A percentile compares a stretch with the other conserved stretches of the same genome.
These are phyloP conservation scores for Puccinia polysora DNA, from an alignment of 1,284 basidiomycete genomes.

Conservation along the genomic window DNA sequence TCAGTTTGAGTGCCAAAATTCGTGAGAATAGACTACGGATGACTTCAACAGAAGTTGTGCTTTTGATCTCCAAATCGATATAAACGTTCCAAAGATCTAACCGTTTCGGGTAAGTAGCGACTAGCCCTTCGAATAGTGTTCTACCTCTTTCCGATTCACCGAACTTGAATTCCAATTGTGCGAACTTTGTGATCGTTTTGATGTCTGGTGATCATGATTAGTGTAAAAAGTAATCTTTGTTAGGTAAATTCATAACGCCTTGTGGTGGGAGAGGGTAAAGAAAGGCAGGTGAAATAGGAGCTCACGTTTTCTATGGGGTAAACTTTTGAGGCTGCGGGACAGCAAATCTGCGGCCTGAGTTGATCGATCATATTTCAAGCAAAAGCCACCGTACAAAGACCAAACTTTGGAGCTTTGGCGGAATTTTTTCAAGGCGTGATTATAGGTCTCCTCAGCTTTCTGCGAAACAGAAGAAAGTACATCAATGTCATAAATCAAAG, in stretches of 20 bases:
- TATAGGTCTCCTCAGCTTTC: slow-evolving; percentile 42
- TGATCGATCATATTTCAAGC: slow-evolving; percentile 11
- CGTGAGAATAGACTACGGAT: slow-evolving; percentile 72
- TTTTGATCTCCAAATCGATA: slow-evolving; percentile 83
- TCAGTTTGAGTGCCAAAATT: slow-evolving; percentile 88
- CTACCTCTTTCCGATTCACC: slow-evolving; percentile 91
- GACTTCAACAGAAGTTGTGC: slow-evolving; percentile 60
- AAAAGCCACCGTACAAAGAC: slow-evolving; percentile 38
- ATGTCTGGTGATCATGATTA: slow-evolving; percentile 62
- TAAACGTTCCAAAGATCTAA: slow-evolving; percentile 96
- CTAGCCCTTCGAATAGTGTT: slow-evolving; percentile 92
- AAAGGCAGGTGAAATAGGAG: slow-evolving; percentile 45
- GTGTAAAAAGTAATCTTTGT: neutral
- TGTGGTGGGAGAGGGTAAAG: too few species aligned
- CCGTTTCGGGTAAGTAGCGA: slow-evolving; percentile 87
- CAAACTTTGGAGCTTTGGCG: slow-evolving; percentile 36
- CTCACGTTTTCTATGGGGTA: slow-evolving; percentile 92
- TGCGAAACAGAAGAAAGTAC: neutral
- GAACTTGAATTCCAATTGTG: slow-evolving; percentile 87
- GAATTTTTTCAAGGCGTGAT: slow-evolving; percentile 32
- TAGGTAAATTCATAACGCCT: neutral
- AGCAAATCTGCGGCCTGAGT: slow-evolving; percentile 21
- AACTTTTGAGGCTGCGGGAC: slow-evolving; percentile 75
- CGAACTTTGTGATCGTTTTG: slow-evolving; percentile 89
- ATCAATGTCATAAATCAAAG: neutral